A percentile compares a stretch with the other conserved stretches of the same genome.
Conservation (phyloP, 306 rosid species). For the Mimosa bimucronata region DNA sequence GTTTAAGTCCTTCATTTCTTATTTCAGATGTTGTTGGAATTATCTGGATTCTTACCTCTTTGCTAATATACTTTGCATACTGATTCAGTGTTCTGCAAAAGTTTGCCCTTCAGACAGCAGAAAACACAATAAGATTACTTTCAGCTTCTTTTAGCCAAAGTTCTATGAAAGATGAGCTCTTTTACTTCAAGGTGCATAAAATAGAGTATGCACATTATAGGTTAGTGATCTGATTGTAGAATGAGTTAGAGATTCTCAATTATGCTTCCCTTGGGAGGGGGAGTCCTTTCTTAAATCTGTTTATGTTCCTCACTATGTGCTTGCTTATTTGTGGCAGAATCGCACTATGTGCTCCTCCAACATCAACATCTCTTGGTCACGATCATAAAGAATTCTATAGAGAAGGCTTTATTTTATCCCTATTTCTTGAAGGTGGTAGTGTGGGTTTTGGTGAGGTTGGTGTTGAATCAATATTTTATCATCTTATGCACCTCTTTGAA, state of each 20-base stretch:
- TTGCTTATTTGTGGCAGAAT: conserved; percentile 55
- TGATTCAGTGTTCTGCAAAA: conserved; percentile 63
- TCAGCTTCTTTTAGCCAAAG: conserved; percentile 44
- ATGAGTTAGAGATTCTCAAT: background rate
- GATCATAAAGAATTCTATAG: conserved; percentile 52
- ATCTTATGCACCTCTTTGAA: background rate
- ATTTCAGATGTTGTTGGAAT: conserved; percentile 5
- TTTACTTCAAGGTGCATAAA: conserved; percentile 51
- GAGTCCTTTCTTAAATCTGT: background rate
- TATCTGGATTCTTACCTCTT: conserved; percentile 32
- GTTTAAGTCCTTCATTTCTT: conserved; percentile 47
- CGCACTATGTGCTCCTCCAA: conserved; percentile 72
- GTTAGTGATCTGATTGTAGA: conserved; percentile 46
- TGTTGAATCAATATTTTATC: conserved; percentile 33
- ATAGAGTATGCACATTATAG: conserved; percentile 70
- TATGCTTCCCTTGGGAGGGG: background rate
- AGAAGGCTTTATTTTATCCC: conserved; percentile 82
- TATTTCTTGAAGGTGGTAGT: conserved; percentile 85
- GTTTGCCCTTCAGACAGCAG: conserved; percentile 61
- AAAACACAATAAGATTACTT: conserved; percentile 52
- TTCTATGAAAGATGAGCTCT: conserved; percentile 42
- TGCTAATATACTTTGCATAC: conserved; percentile 34
- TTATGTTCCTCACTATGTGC: background rate
- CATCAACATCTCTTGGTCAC: conserved; percentile 49
- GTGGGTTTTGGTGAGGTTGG: conserved; percentile 94